A percentile compares a stretch with the other conserved stretches of the same genome.
Conservation (phyloP, 768 basidiomycete species). For the Rhodosporidiobolus odoratus region DNA sequence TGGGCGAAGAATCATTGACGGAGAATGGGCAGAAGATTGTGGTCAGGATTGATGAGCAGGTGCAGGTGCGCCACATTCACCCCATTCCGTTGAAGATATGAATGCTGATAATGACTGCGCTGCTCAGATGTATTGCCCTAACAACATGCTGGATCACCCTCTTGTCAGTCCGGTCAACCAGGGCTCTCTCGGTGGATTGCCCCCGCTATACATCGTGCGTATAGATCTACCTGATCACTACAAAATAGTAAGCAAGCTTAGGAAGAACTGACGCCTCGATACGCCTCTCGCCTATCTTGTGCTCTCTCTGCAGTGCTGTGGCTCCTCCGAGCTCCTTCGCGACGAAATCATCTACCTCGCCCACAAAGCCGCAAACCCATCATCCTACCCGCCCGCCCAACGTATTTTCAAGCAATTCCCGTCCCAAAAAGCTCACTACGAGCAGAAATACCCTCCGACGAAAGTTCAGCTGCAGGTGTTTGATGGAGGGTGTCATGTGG, state of each 20-base stretch:
- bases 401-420: conserved; percentile 54
- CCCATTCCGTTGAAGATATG: not conserved
- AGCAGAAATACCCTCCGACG: conserved; percentile 38
- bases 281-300: not conserved
- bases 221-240: conserved; percentile 47
- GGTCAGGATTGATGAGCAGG: conserved; percentile 30
- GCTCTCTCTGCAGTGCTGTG: conserved; percentile 11
- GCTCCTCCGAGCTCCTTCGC: conserved; percentile 63
- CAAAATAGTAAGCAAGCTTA: too few relatives aligned
- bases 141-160: conserved; percentile 65
- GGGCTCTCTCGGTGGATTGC: conserved; percentile 80
- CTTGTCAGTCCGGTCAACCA: conserved; percentile 71
- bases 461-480: conserved; percentile 39
- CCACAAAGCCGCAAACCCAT: conserved; percentile 84
- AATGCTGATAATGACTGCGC: conserved; percentile 36
- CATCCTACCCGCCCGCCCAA: conserved; percentile 59
- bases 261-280: too few relatives aligned
- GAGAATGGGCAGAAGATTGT: not conserved
- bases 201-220: conserved; percentile 72
- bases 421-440: conserved; percentile 25
- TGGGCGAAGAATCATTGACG: conserved; percentile 10
- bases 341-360: conserved; percentile 86
- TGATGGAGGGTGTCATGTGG: conserved; percentile 39
- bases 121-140: conserved; percentile 78
- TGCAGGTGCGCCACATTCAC: conserved; percentile 13